These are phyloP conservation scores for Aegle marmelos DNA, from an alignment of 345 rosid species.

Conservation along the genomic window DNA sequence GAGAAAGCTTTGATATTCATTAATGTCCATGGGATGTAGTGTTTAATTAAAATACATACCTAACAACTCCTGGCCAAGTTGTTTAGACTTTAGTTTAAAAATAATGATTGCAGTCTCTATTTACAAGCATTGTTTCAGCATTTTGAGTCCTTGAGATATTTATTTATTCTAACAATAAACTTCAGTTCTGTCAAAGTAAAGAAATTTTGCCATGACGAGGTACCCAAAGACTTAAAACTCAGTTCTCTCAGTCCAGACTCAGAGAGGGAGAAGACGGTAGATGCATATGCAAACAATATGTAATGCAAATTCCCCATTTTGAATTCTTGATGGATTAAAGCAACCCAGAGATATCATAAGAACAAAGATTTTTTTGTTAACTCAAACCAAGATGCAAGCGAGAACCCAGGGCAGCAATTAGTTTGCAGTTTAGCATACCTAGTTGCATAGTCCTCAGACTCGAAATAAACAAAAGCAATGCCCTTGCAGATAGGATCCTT, in stretches of 20 bases:
- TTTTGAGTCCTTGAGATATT: not conserved
- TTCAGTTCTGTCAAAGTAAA: not conserved
- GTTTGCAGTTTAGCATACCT: conserved; percentile 37
- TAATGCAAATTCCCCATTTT: not conserved
- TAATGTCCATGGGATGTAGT: not conserved
- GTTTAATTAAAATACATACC: not conserved
- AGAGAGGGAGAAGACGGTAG: not conserved
- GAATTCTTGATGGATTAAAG: not conserved
- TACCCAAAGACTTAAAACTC: not conserved
- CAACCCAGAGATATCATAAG: not conserved
- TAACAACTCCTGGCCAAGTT: not conserved
- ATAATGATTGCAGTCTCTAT: not conserved
- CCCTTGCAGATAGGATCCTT: conserved; percentile 88
- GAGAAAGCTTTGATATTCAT: not conserved
- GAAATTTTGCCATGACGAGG: not conserved
- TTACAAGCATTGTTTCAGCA: not conserved
- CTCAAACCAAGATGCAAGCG: not conserved
- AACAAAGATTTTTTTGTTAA: not conserved
- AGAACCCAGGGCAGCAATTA: not conserved
- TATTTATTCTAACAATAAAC: not conserved
- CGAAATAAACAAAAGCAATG: conserved; percentile 73
- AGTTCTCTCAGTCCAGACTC: not conserved
- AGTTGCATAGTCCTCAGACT: conserved; percentile 52
- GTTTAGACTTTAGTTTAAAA: not conserved
- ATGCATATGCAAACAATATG: not conserved